Evolutionary conservation across 495 filamentous ascomycete species (phyloP).

Genomic region (Aspergillus bridgeri): DNA sequence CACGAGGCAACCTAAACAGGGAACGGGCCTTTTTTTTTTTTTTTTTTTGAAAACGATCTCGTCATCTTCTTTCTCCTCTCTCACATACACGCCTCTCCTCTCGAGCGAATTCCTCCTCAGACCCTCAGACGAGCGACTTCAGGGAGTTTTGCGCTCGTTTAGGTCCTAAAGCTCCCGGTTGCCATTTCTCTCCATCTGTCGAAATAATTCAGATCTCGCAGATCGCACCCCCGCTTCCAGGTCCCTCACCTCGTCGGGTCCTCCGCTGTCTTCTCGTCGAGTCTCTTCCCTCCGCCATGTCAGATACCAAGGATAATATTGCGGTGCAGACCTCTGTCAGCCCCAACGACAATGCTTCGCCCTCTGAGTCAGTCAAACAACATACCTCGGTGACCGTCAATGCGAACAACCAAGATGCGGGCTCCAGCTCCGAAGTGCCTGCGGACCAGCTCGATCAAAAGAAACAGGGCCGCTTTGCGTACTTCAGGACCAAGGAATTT

Average conservation of each 20-base stretch:
- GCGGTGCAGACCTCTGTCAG: conserved; percentile 23
- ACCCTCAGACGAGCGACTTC: conserved; percentile 52
- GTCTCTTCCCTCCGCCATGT: conserved; percentile 14
- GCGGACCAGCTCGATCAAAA: conserved; percentile 36
- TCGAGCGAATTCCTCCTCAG: background rate
- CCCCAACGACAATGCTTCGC: conserved; percentile 5
- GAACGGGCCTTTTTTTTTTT: conserved; percentile 4
- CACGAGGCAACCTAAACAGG: conserved; percentile 4
- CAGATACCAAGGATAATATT: conserved; percentile 27
- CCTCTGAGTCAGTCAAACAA: conserved; percentile 20
- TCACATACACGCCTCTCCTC: too few species aligned
- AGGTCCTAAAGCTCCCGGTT: conserved; percentile 42
- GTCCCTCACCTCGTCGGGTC: background rate
- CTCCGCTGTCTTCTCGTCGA: conserved; percentile 10
- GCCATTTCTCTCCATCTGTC: background rate
- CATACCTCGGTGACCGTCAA: conserved; percentile 23
- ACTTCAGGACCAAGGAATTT: conserved; percentile 80
- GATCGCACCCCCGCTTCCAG: background rate
- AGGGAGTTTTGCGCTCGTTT: conserved; percentile 57
- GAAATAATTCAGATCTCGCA: background rate
- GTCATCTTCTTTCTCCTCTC: background rate
- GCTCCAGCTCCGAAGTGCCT: conserved; percentile 18
- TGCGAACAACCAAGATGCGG: conserved; percentile 7
- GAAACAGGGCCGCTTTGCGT: conserved; percentile 68
- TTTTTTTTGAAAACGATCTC: background rate